phyloP scores from a whole-genome alignment of 2,329 filamentous ascomycete species.

The Blastomyces parvus region DNA sequence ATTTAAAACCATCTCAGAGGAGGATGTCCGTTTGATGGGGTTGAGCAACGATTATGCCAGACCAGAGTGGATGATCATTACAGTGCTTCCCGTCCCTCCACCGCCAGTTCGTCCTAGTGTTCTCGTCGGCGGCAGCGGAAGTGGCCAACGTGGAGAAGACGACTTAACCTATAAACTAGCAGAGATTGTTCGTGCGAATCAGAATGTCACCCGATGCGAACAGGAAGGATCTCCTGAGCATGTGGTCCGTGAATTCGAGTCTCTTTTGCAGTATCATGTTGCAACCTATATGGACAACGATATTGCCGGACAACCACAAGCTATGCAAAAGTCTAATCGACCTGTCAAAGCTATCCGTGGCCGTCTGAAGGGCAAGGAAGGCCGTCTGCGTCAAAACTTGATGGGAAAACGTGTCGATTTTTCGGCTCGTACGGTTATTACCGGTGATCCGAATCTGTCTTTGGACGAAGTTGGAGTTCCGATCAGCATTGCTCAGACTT shows the following conservation, averaged over 20 bases:
- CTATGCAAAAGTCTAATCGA: slow-evolving; percentile 91
- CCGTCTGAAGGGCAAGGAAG: slow-evolving; percentile 97
- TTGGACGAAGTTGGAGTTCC: slow-evolving; percentile 97
- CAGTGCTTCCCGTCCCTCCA: slow-evolving; percentile 87
- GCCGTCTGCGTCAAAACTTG: slow-evolving; percentile 91
- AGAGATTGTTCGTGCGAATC: slow-evolving; percentile 96
- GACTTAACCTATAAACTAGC: slow-evolving; percentile 99
- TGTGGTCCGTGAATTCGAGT: slow-evolving; percentile 82
- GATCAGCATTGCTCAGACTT: slow-evolving; percentile 77
- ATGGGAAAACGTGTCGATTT: slow-evolving; percentile 99
- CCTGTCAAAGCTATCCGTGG: slow-evolving; percentile 95
- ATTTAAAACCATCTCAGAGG: slow-evolving; percentile 72
- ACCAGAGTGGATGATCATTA: slow-evolving; percentile 97
- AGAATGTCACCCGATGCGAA: slow-evolving; percentile 83
- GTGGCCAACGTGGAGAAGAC: slow-evolving; percentile 90
- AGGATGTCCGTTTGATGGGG: slow-evolving; percentile 77
- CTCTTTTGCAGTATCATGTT: slow-evolving; percentile 90
- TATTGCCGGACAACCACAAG: slow-evolving; percentile 88
- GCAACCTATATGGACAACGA: slow-evolving; percentile 99
- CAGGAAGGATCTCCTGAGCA: slow-evolving; percentile 86
- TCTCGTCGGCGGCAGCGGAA: slow-evolving; percentile 87
- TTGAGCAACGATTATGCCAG: slow-evolving; percentile 90
- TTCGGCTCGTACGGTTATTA: slow-evolving; percentile 98
- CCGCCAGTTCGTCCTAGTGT: slow-evolving; percentile 95
- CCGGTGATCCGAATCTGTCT: slow-evolving; percentile 91